Conservation (phyloP, 805 yeast genomes). For the Cyberlindnera subsufficiens region DNA sequence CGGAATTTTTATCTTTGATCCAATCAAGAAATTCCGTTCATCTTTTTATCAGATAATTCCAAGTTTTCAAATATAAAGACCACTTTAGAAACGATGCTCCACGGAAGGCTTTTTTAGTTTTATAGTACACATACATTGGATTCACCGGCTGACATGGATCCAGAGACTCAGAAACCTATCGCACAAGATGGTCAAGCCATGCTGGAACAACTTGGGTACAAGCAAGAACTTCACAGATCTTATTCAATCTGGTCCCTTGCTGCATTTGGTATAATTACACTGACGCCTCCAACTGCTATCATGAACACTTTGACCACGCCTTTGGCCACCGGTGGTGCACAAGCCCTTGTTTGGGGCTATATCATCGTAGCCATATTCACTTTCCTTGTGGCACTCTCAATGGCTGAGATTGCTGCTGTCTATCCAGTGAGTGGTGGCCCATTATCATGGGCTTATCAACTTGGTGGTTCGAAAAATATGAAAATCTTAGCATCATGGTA, state of each 20-base stretch:
- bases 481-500: constrained; percentile 26
- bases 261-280: constrained; percentile 21
- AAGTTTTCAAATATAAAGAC: too few species aligned
- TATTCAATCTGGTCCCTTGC: constrained; percentile 19
- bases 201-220: constrained; percentile 21
- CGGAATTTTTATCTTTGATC: too few species aligned
- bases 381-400: constrained; percentile 19
- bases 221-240: constrained; percentile 22
- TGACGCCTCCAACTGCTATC: constrained; percentile 23
- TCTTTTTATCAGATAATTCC: too few species aligned
- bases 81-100: too few species aligned
- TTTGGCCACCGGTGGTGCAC: constrained; percentile 21
- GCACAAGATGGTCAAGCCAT: constrained; percentile 7
- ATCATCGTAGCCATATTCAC: constrained; percentile 22
- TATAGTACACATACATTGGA: too few species aligned
- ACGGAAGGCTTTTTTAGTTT: too few species aligned
- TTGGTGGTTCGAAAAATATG: constrained; percentile 20
- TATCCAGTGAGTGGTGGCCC: constrained; percentile 30
- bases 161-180: constrained; percentile 4
- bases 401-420: constrained; percentile 30
- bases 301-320: constrained; percentile 22
- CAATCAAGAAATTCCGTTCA: too few species aligned
- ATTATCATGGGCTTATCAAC: constrained; percentile 29
- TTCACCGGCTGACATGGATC: constrained; percentile 1
- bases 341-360: constrained; percentile 24